Percentiles rank a stretch among this genome's conserved stretches.
Evolutionary conservation across 2,329 filamentous ascomycete species (phyloP).

Genomic region (Fusarium sp.): DNA sequence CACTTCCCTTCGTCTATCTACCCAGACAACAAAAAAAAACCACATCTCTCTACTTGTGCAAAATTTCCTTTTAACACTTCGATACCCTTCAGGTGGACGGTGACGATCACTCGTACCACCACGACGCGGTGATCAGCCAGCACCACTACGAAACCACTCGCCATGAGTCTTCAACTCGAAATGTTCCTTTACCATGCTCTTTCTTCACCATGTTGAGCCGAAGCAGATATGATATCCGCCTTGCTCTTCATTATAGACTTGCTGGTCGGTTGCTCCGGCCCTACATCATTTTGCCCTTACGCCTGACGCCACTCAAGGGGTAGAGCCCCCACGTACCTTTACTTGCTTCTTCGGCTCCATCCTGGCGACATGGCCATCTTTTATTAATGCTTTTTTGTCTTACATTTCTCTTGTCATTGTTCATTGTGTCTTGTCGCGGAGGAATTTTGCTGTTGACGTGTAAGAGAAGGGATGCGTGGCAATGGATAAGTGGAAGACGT

Average conservation of each 20-base stretch:
- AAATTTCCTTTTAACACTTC: conserved; percentile 46
- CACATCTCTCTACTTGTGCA: conserved; percentile 39
- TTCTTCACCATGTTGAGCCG: conserved; percentile 39
- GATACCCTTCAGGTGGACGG: conserved; percentile 51
- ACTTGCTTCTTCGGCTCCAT: conserved; percentile 44
- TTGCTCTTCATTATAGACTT: conserved; percentile 46
- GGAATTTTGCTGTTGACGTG: conserved; percentile 24
- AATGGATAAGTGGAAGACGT: conserved; percentile 26
- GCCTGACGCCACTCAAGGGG: conserved; percentile 43
- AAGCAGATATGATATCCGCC: conserved; percentile 36
- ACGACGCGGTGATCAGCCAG: conserved; percentile 33
- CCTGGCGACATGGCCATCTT: conserved; percentile 44
- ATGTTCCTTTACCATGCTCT: conserved; percentile 36
- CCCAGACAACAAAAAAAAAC: conserved; percentile 28
- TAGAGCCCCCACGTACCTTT: conserved; percentile 42
- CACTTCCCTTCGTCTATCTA: conserved; percentile 23
- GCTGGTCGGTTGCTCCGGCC: conserved; percentile 34
- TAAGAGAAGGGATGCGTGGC: conserved; percentile 41
- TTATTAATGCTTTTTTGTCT: conserved; percentile 43
- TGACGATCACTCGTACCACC: conserved; percentile 41
- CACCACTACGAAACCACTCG: conserved; percentile 15
- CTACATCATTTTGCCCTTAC: conserved; percentile 33
- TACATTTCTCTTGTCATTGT: conserved; percentile 40
- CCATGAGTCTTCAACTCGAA: conserved; percentile 40
- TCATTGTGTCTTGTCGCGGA: conserved; percentile 34